phyloP scores from a whole-genome alignment of 2,329 filamentous ascomycete genomes.

The Trichoderma afroharzianum region DNA sequence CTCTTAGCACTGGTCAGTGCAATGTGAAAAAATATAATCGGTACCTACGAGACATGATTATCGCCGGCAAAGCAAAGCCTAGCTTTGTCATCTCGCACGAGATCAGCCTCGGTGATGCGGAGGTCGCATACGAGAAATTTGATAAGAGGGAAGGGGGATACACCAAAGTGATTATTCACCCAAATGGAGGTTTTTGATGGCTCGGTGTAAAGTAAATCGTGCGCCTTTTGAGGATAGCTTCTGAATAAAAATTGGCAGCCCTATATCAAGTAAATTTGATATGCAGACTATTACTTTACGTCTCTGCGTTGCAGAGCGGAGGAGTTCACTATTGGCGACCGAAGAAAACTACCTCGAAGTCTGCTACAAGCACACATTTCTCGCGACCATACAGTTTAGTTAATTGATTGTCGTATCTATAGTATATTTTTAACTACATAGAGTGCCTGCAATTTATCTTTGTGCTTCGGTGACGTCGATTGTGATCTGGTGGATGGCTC shows the following conservation, averaged over 20 bases:
- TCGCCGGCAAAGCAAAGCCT: not conserved
- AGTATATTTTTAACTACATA: not conserved
- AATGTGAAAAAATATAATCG: not conserved
- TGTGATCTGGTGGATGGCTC: not conserved
- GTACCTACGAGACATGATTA: not conserved
- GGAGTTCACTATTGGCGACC: not conserved
- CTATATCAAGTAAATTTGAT: not conserved
- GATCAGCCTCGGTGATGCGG: not conserved
- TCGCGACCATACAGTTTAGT: not conserved
- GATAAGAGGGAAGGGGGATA: not conserved
- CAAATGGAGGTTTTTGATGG: not conserved
- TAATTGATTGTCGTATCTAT: not conserved
- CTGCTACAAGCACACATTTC: not conserved
- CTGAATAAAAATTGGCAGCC: not conserved
- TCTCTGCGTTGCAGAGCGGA: not conserved
- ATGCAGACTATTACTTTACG: not conserved
- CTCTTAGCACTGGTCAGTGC: not conserved
- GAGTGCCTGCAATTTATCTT: too few species aligned
- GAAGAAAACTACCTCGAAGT: not conserved
- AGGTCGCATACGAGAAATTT: not conserved
- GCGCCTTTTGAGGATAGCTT: not conserved
- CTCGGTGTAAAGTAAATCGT: not conserved
- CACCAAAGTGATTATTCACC: not conserved
- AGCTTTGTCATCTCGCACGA: not conserved
- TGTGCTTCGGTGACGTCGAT: not conserved